phyloP scores from a whole-genome alignment of 495 filamentous ascomycete species.

The Haplographium delicatum region DNA sequence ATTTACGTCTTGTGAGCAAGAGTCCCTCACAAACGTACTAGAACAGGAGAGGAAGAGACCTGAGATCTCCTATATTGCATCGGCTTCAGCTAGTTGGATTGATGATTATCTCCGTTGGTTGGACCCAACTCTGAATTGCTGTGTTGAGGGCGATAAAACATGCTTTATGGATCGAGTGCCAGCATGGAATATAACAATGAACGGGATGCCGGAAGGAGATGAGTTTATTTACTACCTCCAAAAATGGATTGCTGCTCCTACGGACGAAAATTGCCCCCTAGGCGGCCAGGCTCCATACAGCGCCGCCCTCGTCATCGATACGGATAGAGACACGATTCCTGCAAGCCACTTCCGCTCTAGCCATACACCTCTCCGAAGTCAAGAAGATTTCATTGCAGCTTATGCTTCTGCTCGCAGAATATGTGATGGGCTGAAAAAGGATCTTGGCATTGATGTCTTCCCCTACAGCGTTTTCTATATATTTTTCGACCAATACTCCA shows the following conservation, averaged over 20 bases:
- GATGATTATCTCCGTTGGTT: slow-evolving; percentile 97
- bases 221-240: slow-evolving; percentile 84
- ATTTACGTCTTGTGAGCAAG: slow-evolving; percentile 78
- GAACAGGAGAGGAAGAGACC: slow-evolving; percentile 90
- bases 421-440: slow-evolving; percentile 60
- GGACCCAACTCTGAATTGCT: slow-evolving; percentile 80
- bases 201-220: slow-evolving; percentile 84
- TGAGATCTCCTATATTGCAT: slow-evolving; percentile 85
- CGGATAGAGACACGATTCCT: slow-evolving; percentile 53
- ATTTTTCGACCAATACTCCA: slow-evolving; percentile 95
- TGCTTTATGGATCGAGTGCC: slow-evolving; percentile 76
- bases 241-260: slow-evolving; percentile 77
- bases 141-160: slow-evolving; percentile 53
- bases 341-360: slow-evolving; percentile 89
- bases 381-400: slow-evolving; percentile 89
- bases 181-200: slow-evolving; percentile 79
- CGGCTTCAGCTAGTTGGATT: slow-evolving; percentile 91
- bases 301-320: slow-evolving; percentile 75
- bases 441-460: slow-evolving; percentile 74
- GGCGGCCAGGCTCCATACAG: slow-evolving; percentile 85
- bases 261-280: slow-evolving; percentile 75
- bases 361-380: slow-evolving; percentile 78
- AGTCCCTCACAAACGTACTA: slow-evolving; percentile 79
- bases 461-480: slow-evolving; percentile 96
- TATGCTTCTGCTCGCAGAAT: slow-evolving; percentile 91